Evolutionary conservation across 2,329 filamentous ascomycete genomes (phyloP).

Genomic region (Phyllosticta paracitricarpa): DNA sequence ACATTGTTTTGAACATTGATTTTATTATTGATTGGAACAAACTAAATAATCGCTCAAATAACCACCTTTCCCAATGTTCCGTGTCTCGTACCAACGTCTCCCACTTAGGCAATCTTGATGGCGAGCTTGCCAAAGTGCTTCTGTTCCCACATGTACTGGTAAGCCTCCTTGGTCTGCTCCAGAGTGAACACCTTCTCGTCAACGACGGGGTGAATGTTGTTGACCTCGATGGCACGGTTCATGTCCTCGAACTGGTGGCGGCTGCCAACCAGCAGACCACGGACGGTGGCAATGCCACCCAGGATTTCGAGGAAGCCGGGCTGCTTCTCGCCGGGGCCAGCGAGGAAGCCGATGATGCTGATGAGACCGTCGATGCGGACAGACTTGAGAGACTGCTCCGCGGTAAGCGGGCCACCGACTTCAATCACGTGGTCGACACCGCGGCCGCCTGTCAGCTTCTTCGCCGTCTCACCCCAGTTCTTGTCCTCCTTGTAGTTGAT

Average conservation of each 20-base stretch:
- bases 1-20: background rate
- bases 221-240: constrained; percentile 48
- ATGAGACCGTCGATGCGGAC: constrained; percentile 46
- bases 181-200: constrained; percentile 48
- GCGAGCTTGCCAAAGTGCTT: constrained; percentile 44
- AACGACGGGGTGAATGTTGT: constrained; percentile 49
- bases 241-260: constrained; percentile 49
- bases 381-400: constrained; percentile 42
- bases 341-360: constrained; percentile 49
- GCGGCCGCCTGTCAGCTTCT: constrained; percentile 37
- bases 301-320: constrained; percentile 44
- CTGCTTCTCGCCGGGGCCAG: constrained; percentile 38
- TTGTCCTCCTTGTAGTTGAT: constrained; percentile 46
- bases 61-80: background rate
- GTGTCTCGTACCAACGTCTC: background rate
- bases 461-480: constrained; percentile 46
- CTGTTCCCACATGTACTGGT: constrained; percentile 40
- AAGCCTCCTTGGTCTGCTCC: constrained; percentile 42
- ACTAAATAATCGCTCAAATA: background rate
- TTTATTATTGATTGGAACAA: background rate
- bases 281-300: constrained; percentile 42
- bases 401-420: constrained; percentile 54
- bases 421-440: constrained; percentile 57
- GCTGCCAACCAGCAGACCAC: constrained; percentile 48
- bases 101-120: constrained; percentile 25